Base-by-base conservation (phyloP, 352 stramenopile species). In the Globisporangium iwayamae region DNA sequence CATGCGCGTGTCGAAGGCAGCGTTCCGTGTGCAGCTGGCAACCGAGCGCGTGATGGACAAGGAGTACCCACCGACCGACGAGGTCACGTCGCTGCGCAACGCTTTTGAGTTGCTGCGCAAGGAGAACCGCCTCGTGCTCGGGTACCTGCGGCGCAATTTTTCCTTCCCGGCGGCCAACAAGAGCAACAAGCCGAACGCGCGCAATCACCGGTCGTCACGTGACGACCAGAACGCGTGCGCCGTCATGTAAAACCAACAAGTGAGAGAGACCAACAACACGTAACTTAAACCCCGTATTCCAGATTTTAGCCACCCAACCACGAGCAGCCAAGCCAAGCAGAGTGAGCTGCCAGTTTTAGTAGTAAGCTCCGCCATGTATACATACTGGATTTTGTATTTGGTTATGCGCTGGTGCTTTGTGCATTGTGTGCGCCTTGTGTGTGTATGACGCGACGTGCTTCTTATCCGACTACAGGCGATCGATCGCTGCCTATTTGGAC, bases 91-190 rank as follows among this genome's bases (percentile, higher is more conserved):
- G 18, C 69, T 92, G 11, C 69, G 77, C 22, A 79, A 78, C 22
- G 63, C 78, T 5, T 78, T 85, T 41, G 71, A 85, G 51, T 73
- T 90, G 11, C 69, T 93, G n/a, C 84, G 81, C 55, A 81, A 82
- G 14, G 86, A 95, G 47, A 85, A 93, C 69, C 80, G 82, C 1
- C 74, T 85, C 28, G 66, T 95, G 36, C 68, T 88, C 25, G 84
- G 87, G 11, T 95, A 95, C 66, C 60, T 95, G 63, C 76, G 85
- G 8, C 81, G 87, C 30, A 95, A 95, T 56, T 93, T 95, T 46
- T 88, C 81, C 0, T 95, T 95, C 70, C 74, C 76, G n/a, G 63
- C 67, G 22, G 81, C 60, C 41, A 59, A 61, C 48, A 65, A 68
- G 25, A 82, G 60, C 41, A 59, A 61, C 45, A 70, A 63, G 55